Evolutionary conservation across 148 eudicot species (phyloP), one percentile per base, ranked within the genome.

Genomic region (Hydrangea macrophylla): DNA sequence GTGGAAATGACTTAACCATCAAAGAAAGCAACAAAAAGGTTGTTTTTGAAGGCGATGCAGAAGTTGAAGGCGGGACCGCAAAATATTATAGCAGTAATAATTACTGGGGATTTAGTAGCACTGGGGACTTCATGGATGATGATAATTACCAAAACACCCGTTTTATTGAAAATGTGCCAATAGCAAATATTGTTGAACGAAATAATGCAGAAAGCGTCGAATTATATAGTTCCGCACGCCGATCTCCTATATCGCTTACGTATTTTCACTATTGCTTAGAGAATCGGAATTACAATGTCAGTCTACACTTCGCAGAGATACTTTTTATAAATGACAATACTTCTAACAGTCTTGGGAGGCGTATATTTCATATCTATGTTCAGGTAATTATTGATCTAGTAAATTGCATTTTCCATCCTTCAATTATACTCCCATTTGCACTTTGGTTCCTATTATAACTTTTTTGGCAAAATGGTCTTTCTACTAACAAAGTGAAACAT

Each of bases 101-200:
- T 27, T 62, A 72, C 54, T 90, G 96, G 96, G 96, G 90, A 35
- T 86, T 83, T 60, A 88, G 91, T 73, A 86, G 87, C 73, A 82
- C 87, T 18, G 96, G 96, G 32, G 88, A 83, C 70, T 90, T 77
- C 86, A 63, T 88, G 88, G 86, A 88, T 62, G 88, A 84, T 60
- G 64, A 70, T 65, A 76, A 65, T 71, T 70, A 36, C 74, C 78
- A 72, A 60, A 71, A 78, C 67, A 55, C 73, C 58, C 78, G 78
- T 55, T 72, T 42, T 44, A 35, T 59, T 40, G 58, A 45, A 65
- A 32, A 39, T n/a, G 44, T 68, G 44, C 31, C 64, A 26, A 64
- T 75, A 13, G 18, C 78, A 40, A 73, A 67, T 71, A 40, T 79
- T 30, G 48, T 78, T 32, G 70, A 22, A 7, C 53, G 78, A 56